These are phyloP conservation scores for Leishmania tarentolae DNA, from an alignment of 208 protist species.

Conservation along the genomic window DNA sequence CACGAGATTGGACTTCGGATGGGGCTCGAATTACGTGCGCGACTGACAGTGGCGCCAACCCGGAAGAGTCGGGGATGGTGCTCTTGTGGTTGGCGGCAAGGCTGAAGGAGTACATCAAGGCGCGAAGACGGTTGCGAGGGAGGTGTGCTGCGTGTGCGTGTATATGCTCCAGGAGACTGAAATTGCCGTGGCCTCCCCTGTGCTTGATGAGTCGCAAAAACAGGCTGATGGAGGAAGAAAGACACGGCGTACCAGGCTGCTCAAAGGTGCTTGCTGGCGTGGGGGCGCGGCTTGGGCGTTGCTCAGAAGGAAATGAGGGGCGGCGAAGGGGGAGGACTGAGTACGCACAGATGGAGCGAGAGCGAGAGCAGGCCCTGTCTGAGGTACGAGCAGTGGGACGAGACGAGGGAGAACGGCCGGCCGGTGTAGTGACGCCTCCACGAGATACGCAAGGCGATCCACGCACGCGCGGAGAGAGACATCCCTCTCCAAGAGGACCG, in stretches of 20 bases:
- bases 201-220: not conserved
- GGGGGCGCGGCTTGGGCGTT: not conserved
- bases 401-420: not conserved
- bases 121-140: not conserved
- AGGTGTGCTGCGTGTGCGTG: not conserved
- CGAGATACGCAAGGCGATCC: not conserved
- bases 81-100: not conserved
- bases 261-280: not conserved
- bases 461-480: not conserved
- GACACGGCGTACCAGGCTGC: not conserved
- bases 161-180: not conserved
- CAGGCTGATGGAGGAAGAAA: not conserved
- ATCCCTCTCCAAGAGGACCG: not conserved
- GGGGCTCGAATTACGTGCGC: conserved; percentile 13
- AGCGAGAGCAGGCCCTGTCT: not conserved
- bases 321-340: not conserved
- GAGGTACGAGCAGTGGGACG: not conserved
- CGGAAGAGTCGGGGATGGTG: conserved; percentile 6
- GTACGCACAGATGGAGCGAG: not conserved
- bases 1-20: not conserved
- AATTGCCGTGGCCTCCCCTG: not conserved
- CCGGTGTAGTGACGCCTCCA: not conserved
- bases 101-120: conserved; percentile 25
- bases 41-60: not conserved
- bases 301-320: not conserved